Base-by-base conservation (phyloP, 768 basidiomycete genomes). In the Paxillus rubicundulus region DNA sequence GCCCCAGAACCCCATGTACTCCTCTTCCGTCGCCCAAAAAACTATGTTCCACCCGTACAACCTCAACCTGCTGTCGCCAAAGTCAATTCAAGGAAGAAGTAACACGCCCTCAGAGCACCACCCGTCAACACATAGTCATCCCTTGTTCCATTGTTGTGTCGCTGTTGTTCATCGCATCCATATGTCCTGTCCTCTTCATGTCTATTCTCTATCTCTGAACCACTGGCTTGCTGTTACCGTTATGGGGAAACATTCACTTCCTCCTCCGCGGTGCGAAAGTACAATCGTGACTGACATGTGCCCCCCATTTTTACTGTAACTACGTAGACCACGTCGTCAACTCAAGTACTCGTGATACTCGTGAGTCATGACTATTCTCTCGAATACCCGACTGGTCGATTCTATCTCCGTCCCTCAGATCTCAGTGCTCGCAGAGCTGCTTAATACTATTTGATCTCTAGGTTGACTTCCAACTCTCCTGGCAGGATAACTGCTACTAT, bases 1-100 rank as follows among this genome's bases (percentile, higher is more conserved):
- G 92, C 89, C 38, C 93, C 93, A 8, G 92, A 92, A 69, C 92
- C 93, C 9, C 93, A 96, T 67, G 92, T 97, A 53, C 80, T 98
- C 20, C 86, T 97, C 50, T 98, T 98, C 73, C 85, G 95, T 62
- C 86, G 95, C 50, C 66, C 79, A 9, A 88, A 86, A 71, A 80
- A 87, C 66, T 88, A 78, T 55, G 81, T 74, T 28, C 74, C 78
- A 49, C 81, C 82, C 14, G 62, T 72, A 20, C 82, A 81, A 63
- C 74, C 72, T 37, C 70, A 72, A 43, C 67, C 64, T 27, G 67
- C 65, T 37, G 70, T 64, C 52, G 63, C 66, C 50, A 65, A 61
- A 62, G 74, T 73, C 57, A 81, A 81, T 24, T 44, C 61, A 32
- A 71, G 73, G 58, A 77, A 72, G 70, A 76, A 77, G 67, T 77